Evolutionary conservation across 2,329 filamentous ascomycete genomes (phyloP).

Genomic region (Magnaporthales sp.): DNA sequence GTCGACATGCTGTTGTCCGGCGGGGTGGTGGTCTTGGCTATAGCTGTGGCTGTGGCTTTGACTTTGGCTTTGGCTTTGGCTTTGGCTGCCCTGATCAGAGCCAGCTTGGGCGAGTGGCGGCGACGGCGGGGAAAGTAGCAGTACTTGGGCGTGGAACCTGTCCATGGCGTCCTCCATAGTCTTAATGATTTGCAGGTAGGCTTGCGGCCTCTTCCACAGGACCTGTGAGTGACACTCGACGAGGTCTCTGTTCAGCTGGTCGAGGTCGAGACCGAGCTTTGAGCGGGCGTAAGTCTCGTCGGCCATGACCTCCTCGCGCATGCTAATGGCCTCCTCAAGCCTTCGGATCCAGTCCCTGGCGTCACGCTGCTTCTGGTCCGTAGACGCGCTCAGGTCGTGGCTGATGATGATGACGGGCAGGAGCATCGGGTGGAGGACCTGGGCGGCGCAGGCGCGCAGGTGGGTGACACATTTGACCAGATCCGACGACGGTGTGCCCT

Average conservation of each 20-base stretch:
- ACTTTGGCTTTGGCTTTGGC: not conserved
- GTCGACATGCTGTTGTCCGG: not conserved
- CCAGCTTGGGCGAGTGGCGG: constrained; percentile 1
- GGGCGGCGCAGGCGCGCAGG: constrained; percentile 35
- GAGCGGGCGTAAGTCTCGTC: constrained; percentile 44
- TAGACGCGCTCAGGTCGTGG: constrained; percentile 45
- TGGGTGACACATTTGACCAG: constrained; percentile 40
- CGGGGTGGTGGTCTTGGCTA: not conserved
- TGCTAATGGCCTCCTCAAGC: constrained; percentile 52
- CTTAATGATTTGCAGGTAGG: constrained; percentile 30
- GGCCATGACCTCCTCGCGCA: constrained; percentile 51
- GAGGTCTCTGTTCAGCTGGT: constrained; percentile 51
- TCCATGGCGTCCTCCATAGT: constrained; percentile 12
- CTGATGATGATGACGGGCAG: constrained; percentile 50
- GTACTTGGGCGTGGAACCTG: constrained; percentile 9
- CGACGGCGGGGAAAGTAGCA: not conserved
- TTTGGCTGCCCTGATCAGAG: not conserved
- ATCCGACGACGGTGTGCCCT: constrained; percentile 50
- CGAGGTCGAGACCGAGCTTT: constrained; percentile 43
- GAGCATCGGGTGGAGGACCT: constrained; percentile 49
- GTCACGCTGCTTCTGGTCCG: constrained; percentile 54
- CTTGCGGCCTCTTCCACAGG: constrained; percentile 38
- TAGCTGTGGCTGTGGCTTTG: not conserved
- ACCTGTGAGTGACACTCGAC: constrained; percentile 47
- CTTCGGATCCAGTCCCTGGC: constrained; percentile 52